phyloP scores from a whole-genome alignment of 2,329 filamentous ascomycete species.

The Venturia oleaginea region DNA sequence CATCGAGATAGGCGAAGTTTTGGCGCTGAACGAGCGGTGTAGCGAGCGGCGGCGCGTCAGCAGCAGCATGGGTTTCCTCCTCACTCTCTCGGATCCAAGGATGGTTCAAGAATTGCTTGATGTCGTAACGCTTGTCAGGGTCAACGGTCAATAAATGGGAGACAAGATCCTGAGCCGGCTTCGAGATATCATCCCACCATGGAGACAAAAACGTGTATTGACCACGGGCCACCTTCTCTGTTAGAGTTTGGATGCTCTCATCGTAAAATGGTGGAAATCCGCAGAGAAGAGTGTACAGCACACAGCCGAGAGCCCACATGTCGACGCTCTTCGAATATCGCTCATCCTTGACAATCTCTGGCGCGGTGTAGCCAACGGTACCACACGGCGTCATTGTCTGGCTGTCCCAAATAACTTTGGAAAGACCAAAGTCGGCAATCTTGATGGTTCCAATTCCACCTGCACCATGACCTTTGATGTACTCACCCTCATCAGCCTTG shows the following conservation, averaged over 20 bases:
- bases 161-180: constrained; percentile 87
- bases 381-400: constrained; percentile 99
- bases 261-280: constrained; percentile 98
- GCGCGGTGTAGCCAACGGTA: constrained; percentile 94
- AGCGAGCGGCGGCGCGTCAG: constrained; percentile 62
- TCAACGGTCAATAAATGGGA: constrained; percentile 90
- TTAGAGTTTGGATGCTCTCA: constrained; percentile 92
- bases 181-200: constrained; percentile 99
- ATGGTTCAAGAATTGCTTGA: constrained; percentile 85
- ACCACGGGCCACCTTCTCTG: constrained; percentile 92
- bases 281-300: constrained; percentile 91
- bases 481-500: constrained; percentile 94
- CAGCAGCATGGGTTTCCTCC: constrained; percentile 57
- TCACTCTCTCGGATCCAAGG: constrained; percentile 77
- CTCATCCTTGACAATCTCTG: constrained; percentile 98
- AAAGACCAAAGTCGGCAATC: constrained; percentile 94
- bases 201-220: constrained; percentile 97
- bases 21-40: constrained; percentile 49
- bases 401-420: constrained; percentile 96
- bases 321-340: constrained; percentile 97
- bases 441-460: constrained; percentile 94
- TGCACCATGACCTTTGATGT: constrained; percentile 67
- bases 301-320: constrained; percentile 98
- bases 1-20: constrained; percentile 41
- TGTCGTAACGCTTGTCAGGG: constrained; percentile 88